Base-by-base conservation (phyloP, 1,284 basidiomycete genomes). In the Pseudozyma hubeiensis region DNA sequence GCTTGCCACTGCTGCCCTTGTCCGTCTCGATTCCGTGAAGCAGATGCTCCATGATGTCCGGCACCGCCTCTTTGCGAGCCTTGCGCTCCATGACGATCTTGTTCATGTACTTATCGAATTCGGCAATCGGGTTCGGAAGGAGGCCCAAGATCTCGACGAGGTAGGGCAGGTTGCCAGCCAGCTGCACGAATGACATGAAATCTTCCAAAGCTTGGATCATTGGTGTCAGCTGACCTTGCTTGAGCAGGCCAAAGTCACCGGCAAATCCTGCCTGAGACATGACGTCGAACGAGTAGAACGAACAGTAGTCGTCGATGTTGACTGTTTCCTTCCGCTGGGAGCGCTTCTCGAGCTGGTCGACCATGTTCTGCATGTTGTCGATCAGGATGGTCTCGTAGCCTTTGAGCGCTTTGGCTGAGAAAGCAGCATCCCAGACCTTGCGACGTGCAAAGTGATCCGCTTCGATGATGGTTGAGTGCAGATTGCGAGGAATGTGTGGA, bases 351-450 rank as follows among this genome's bases (percentile, higher is more conserved):
- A 76, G 56, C 60, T 69, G 71, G 29, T 53, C 39, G 2, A 76
- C 53, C 48, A 60, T 59, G 31, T 37, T 46, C 17, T 76, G 62
- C 30, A 61, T 52, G 17, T 69, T 65, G 17, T 59, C 52, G 35
- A 61, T 13, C 50, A 76, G 50, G 29, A 66, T 69, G 19, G 41
- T 19, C 43, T 76, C 74, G 49, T 76, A 76, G 30, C 66, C 61
- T 30, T 75, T 68, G 53, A 76, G 65, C 33, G 74, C 71, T 35
- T 64, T 63, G 48, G 61, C 60, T 10, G 51, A 56, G 37, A 76
- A 76, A 0, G 64, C 74, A 16, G 65, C 44, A 30, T 76, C 74
- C 74, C 74, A 76, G 33, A 64, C 31, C 61, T 70, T 76, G 34
- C 74, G 55, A 16, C 70, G 53, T 5, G 54, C 39, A 9, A 39